These are phyloP conservation scores for Neofusicoccum umdonicola DNA, from an alignment of 2,329 filamentous ascomycete genomes.

Conservation along the genomic window DNA sequence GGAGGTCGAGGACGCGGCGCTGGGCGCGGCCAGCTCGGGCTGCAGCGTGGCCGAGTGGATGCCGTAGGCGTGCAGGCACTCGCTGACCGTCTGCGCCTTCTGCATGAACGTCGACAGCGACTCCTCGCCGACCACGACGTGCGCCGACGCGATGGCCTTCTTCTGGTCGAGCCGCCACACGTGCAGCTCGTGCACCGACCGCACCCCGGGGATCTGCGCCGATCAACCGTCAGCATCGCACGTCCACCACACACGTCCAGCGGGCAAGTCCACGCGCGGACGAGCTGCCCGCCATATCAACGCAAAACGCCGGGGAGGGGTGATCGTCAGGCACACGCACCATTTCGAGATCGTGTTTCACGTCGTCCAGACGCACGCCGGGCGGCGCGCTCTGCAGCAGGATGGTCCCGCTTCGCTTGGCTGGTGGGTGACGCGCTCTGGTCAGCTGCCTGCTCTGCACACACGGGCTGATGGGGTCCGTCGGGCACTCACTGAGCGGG, in stretches of 20 bases:
- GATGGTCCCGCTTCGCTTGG: slow-evolving; percentile 62
- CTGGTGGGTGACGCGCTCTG: slow-evolving; percentile 20
- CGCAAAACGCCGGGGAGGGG: no score
- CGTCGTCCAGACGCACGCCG: slow-evolving; percentile 59
- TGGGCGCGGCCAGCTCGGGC: slow-evolving; percentile 52
- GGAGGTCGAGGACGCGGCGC: not conserved
- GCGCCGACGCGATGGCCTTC: slow-evolving; percentile 67
- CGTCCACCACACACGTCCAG: no score
- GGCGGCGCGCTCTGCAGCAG: slow-evolving; percentile 65
- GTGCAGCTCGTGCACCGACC: slow-evolving; percentile 69
- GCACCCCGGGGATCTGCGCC: slow-evolving; percentile 61
- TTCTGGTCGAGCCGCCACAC: slow-evolving; percentile 72
- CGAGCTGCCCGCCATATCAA: no score
- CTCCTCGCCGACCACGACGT: slow-evolving; percentile 59
- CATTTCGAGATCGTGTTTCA: slow-evolving; percentile 67
- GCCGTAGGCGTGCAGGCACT: slow-evolving; percentile 71
- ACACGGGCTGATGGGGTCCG: no score
- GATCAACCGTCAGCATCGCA: not conserved
- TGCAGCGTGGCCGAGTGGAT: slow-evolving; percentile 71
- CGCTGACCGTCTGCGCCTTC: slow-evolving; percentile 60
- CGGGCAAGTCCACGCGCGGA: no score
- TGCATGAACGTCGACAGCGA: slow-evolving; percentile 59
- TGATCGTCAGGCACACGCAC: slow-evolving; percentile 35
- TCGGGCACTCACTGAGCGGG: slow-evolving; percentile 47
- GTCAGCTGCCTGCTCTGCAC: not conserved